Evolutionary conservation across 129 eudicot genomes (phyloP), one percentile per base, ranked within the genome.

Genomic region (Helianthus annuus): DNA sequence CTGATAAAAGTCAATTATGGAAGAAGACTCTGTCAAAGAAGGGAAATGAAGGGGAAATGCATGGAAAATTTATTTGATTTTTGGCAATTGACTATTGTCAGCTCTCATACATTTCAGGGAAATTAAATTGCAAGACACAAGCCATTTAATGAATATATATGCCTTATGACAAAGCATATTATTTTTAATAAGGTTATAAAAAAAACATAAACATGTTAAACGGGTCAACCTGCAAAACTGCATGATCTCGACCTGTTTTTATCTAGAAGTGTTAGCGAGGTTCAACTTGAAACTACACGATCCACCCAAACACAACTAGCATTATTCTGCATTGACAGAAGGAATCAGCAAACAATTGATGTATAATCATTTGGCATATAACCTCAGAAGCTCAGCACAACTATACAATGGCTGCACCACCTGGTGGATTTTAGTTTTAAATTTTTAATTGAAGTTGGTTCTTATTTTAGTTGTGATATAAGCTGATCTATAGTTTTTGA

Each of bases 361-460:
- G 22, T n/a, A n/a, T n/a, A 0, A 19, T 19, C 22, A 19, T 19
- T 19, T 19, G 22, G 22, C 22, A 19, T 19, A 0, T 72, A 27
- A 74, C 39, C 67, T 14, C 7, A 80, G 80, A 80, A 74, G 76
- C 22, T 68, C 84, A 45, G 73, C 76, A 22, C 63, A 57, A 57
- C 38, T 36, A 19, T 0, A 62, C 10, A 14, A 40, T 17, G 45
- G 80, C 73, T 74, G 76, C 2, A 32, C 36, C 36, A 32, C 4
- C 36, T 32, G 36, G 22, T 19, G 22, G 22, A 19, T 19, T 19
- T 19, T 19, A 19, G 22, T 19, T 19, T 19, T 19, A 19, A 19
- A 19, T 0, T 19, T 19, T 19, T 19, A 19, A 19, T 0, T 19
- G 22, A 19, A 19, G 22, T 19, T 19, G 22, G 22, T 19, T 19